Conservation (phyloP, 78 protist genomes). For the Diacronema lutheri region DNA sequence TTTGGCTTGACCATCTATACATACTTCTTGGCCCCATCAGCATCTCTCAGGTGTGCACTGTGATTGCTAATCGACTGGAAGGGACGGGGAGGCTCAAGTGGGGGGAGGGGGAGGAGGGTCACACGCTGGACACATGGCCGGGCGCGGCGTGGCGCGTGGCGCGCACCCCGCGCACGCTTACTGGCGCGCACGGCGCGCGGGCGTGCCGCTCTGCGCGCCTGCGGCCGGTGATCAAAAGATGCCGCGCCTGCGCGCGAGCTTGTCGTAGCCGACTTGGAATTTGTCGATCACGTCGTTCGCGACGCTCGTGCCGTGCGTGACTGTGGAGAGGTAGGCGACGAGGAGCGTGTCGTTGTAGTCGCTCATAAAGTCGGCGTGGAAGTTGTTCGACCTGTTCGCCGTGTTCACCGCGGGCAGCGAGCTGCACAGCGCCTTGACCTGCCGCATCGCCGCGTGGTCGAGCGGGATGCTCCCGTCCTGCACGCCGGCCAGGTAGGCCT, state of each 20-base stretch:
- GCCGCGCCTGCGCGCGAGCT: slow-evolving; percentile 36
- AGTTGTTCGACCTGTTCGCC: not conserved
- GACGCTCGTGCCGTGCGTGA: slow-evolving; percentile 66
- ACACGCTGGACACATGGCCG: no score
- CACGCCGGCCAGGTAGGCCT: slow-evolving; percentile 47
- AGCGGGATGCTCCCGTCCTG: not conserved
- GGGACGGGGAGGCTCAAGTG: no score
- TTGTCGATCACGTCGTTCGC: slow-evolving; percentile 78
- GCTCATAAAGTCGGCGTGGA: not conserved
- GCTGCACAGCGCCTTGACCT: slow-evolving; percentile 35
- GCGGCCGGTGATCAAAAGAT: not conserved
- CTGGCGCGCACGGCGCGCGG: no score
- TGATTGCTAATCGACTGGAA: no score
- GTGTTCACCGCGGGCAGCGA: slow-evolving; percentile 67
- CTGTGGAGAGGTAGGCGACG: slow-evolving; percentile 67
- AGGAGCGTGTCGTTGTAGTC: slow-evolving; percentile 69
- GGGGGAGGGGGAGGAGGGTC: no score
- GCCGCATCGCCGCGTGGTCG: not conserved
- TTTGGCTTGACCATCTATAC: no score
- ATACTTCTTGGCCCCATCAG: no score
- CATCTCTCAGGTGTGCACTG: no score
- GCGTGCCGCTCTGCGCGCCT: no score
- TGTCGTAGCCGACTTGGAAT: slow-evolving; percentile 62
- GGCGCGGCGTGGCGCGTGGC: no score
- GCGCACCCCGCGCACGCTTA: no score